phyloP scores from a whole-genome alignment of 805 yeast species.

The Spathaspora passalidarum region DNA sequence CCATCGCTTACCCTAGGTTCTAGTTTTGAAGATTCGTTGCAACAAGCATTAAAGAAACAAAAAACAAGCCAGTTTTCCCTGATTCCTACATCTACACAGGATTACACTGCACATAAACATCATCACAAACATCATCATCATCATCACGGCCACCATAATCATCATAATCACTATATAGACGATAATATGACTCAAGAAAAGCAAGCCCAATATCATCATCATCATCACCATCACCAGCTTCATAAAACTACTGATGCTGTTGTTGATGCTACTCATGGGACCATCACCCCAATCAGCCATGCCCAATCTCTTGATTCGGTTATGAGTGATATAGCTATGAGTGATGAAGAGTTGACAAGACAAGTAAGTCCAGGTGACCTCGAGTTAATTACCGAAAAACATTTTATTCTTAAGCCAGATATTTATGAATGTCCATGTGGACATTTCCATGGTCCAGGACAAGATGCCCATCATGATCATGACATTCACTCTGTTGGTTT shows the following conservation, averaged over 20 bases:
- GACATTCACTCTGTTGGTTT: slow-evolving; percentile 25
- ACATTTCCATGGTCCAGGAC: slow-evolving; percentile 26
- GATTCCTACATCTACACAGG: neutral
- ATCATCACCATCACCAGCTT: neutral
- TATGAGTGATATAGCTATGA: too few species aligned
- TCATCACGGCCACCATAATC: neutral
- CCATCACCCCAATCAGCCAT: slow-evolving; percentile 8
- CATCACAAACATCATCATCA: slow-evolving; percentile 1
- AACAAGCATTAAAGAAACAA: slow-evolving; percentile 6
- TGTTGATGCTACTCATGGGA: slow-evolving; percentile 5
- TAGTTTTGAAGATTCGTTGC: neutral
- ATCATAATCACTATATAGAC: neutral
- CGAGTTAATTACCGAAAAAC: slow-evolving; percentile 4
- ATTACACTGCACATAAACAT: neutral
- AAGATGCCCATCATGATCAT: slow-evolving; percentile 21
- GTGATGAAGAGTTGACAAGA: neutral
- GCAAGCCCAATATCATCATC: neutral
- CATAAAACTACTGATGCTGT: neutral
- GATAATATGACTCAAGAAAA: slow-evolving; percentile 1
- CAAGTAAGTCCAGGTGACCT: neutral
- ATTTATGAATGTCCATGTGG: slow-evolving; percentile 25
- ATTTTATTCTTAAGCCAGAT: neutral
- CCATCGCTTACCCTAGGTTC: neutral
- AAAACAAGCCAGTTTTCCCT: neutral
- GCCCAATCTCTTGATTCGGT: slow-evolving; percentile 6